These are phyloP conservation scores for Morella rubra DNA, from an alignment of 306 rosid genomes.

Conservation along the genomic window DNA sequence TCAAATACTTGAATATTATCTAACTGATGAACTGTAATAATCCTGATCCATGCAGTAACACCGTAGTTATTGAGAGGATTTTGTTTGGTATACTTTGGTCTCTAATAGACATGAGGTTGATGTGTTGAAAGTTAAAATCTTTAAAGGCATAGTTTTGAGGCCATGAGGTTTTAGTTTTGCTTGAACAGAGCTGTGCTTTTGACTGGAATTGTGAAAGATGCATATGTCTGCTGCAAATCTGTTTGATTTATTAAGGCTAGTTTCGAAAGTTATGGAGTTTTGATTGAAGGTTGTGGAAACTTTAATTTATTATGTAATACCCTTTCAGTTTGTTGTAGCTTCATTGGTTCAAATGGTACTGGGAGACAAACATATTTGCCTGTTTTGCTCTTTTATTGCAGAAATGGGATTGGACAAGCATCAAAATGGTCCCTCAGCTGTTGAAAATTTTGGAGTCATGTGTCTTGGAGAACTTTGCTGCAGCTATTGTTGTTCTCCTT, in stretches of 20 bases:
- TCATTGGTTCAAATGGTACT: not conserved
- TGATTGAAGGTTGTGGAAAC: not conserved
- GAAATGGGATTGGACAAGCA: constrained; percentile 77
- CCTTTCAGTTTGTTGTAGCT: not conserved
- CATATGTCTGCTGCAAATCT: not conserved
- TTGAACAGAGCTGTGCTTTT: constrained; percentile 1
- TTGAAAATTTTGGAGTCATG: constrained; percentile 54
- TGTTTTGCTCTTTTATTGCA: constrained; percentile 43
- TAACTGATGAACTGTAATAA: no score
- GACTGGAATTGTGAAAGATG: not conserved
- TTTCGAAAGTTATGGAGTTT: not conserved
- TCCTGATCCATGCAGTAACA: no score
- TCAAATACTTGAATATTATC: no score
- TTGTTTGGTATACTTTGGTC: not conserved
- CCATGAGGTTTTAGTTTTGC: not conserved
- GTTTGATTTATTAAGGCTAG: not conserved
- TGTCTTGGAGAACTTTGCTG: constrained; percentile 39
- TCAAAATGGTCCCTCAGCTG: constrained; percentile 55
- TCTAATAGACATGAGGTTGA: not conserved
- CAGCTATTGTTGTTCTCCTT: constrained; percentile 63
- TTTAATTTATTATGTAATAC: constrained; percentile 3
- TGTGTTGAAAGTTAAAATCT: not conserved
- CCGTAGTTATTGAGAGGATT: not conserved
- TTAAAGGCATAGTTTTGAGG: not conserved
- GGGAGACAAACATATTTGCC: not conserved